Evolutionary conservation across 768 basidiomycete species (phyloP).

Genomic region (Scleroderma citrinum): DNA sequence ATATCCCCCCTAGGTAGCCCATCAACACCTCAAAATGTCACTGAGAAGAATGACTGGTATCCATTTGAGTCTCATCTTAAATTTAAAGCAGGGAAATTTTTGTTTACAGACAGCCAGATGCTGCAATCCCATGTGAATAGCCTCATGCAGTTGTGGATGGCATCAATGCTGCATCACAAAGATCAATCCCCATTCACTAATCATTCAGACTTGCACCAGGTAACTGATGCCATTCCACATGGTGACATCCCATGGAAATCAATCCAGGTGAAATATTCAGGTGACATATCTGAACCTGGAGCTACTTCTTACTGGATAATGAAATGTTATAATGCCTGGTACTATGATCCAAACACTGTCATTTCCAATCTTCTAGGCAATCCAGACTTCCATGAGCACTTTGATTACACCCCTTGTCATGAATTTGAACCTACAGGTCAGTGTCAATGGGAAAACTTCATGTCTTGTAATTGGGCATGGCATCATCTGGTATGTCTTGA

Average conservation of each 20-base stretch:
- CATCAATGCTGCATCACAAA: not conserved
- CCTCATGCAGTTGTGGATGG: constrained; percentile 10
- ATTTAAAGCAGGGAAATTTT: constrained; percentile 14
- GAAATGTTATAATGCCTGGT: not conserved
- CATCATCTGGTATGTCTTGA: not conserved
- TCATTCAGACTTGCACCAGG: not conserved
- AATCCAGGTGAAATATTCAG: not conserved
- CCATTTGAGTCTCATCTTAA: constrained; percentile 10
- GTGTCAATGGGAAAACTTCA: not conserved
- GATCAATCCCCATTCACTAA: not conserved
- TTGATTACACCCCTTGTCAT: not conserved
- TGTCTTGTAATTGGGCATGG: not conserved
- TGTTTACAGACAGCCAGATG: constrained; percentile 14
- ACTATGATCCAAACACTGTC: not conserved
- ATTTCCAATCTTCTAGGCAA: not conserved
- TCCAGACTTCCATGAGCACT: not conserved
- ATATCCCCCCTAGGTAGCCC: not conserved
- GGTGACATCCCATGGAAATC: not conserved
- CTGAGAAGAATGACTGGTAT: constrained; percentile 10
- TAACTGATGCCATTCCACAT: not conserved
- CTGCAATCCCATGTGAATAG: constrained; percentile 13
- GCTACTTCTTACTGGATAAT: not conserved
- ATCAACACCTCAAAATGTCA: not conserved
- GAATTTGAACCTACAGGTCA: not conserved
- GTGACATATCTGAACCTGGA: not conserved